Conservation (phyloP, 2,329 filamentous ascomycete species). For the Paecilomyces dactylethromorphus region DNA sequence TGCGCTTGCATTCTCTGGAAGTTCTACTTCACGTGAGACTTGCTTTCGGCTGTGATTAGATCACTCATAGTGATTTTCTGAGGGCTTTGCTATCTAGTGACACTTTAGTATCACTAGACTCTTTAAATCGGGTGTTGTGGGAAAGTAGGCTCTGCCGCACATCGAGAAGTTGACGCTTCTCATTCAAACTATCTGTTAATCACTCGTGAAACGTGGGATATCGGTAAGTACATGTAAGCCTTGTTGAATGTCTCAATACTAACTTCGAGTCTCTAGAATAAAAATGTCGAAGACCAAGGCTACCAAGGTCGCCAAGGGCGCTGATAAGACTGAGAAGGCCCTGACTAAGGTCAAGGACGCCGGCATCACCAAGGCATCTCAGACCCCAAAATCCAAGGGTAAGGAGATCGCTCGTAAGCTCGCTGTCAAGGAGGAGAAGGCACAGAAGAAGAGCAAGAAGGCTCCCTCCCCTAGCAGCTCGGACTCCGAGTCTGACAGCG, state of each 20-base stretch:
- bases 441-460: conserved; percentile 35
- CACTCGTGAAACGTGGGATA: background rate
- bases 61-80: conserved; percentile 23
- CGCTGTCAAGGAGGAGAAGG: conserved; percentile 34
- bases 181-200: background rate
- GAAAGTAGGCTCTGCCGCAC: conserved; percentile 31
- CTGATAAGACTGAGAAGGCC: conserved; percentile 36
- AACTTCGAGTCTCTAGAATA: conserved; percentile 9
- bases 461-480: conserved; percentile 32
- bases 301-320: conserved; percentile 26
- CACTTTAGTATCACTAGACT: conserved; percentile 3
- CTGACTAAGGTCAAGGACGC: conserved; percentile 43
- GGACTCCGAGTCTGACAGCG: conserved; percentile 28
- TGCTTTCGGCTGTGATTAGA: conserved; percentile 23
- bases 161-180: conserved; percentile 3
- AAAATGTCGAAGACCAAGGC: conserved; percentile 42
- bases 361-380: conserved; percentile 38
- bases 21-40: conserved; percentile 9
- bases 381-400: conserved; percentile 39
- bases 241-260: background rate
- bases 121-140: conserved; percentile 30
- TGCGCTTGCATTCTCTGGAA: conserved; percentile 15
- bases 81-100: conserved; percentile 14
- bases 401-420: conserved; percentile 38
- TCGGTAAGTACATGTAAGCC: background rate